Evolutionary conservation across 2,329 filamentous ascomycete genomes (phyloP).

Genomic region (Drechslerella coelobrocha): DNA sequence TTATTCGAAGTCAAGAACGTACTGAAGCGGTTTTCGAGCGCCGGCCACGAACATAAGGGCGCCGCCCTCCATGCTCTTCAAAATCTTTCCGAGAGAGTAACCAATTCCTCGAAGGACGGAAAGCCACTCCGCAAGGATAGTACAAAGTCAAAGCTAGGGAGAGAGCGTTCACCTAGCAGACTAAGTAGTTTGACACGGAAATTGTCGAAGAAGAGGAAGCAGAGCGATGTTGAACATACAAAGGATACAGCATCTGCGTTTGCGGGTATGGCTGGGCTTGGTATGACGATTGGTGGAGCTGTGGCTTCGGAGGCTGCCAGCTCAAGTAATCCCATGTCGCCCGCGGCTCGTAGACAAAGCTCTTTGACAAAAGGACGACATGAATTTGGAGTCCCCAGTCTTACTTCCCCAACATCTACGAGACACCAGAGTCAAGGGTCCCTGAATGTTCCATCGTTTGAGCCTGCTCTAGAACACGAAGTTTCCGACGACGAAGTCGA

Average conservation of each 20-base stretch:
- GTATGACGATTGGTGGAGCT: constrained; percentile 41
- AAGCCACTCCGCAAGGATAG: constrained; percentile 45
- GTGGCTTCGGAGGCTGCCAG: constrained; percentile 29
- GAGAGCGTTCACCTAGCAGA: constrained; percentile 40
- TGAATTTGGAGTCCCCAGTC: constrained; percentile 37
- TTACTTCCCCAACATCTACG: constrained; percentile 20
- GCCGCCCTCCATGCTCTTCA: constrained; percentile 42
- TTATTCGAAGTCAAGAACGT: constrained; percentile 49
- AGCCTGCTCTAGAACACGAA: constrained; percentile 63
- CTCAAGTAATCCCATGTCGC: constrained; percentile 47
- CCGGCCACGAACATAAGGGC: constrained; percentile 43
- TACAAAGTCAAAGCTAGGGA: constrained; percentile 35
- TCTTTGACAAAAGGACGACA: constrained; percentile 20
- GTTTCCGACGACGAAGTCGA: constrained; percentile 70
- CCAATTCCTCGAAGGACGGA: constrained; percentile 25
- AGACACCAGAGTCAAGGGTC: constrained; percentile 48
- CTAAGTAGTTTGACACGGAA: constrained; percentile 43
- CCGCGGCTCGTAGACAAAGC: constrained; percentile 28
- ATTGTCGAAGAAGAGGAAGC: constrained; percentile 47
- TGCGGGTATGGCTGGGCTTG: constrained; percentile 37
- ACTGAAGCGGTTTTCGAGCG: constrained; percentile 47
- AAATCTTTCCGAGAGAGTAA: constrained; percentile 35
- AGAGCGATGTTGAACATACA: constrained; percentile 28
- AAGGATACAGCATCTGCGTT: constrained; percentile 45
- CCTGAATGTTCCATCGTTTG: constrained; percentile 50